Base-by-base conservation (phyloP, 202 grass and related monocot genomes). In the Panicum virgatum region DNA sequence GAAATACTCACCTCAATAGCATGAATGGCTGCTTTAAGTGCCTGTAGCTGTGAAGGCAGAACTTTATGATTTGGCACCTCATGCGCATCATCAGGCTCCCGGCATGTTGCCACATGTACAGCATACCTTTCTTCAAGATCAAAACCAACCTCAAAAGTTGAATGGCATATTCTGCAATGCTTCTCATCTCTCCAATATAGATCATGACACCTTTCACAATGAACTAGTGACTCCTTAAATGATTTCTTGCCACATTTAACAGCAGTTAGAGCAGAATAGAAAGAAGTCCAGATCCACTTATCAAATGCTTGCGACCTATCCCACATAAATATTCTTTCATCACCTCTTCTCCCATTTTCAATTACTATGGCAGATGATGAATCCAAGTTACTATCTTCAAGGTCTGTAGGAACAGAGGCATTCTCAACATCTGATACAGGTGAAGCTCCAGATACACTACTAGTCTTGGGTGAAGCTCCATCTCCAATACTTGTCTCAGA, bases 131-230 rank as follows among this genome's bases (percentile, higher is more conserved):
- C 96, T 88, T 99, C 96, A 53, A 96, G 92, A 61, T 96, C 96
- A 83, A 99, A 94, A 90, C 90, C 86, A 80, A 99, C 89, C 72
- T 99, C 91, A 51, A 99, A 99, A 47, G 93, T 99, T 65, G 89
- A 85, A 75, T 99, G 96, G 59, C 96, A 99, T 85, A 86, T 89
- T 82, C 93, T 96, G 63, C 96, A 99, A 88, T 99, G 96, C 58
- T 99, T 99, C 87, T 96, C 96, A 83, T 99, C 96, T 89, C 93
- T 93, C 96, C 96, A 99, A 63, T 92, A 99, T 65, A 99, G 88
- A 85, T 99, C 91, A 90, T 92, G 93, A 76, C 96, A 99, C 82
- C 83, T 86, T 81, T 89, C 90, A 86, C 96, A 99, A 68, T 40
- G 89, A 67, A 90, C 81, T 25, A 91, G 86, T 79, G 89, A 92